Evolutionary conservation across 2,329 filamentous ascomycete genomes (phyloP), one percentile per base, ranked within the genome.

Genomic region (Diaporthe sp.): DNA sequence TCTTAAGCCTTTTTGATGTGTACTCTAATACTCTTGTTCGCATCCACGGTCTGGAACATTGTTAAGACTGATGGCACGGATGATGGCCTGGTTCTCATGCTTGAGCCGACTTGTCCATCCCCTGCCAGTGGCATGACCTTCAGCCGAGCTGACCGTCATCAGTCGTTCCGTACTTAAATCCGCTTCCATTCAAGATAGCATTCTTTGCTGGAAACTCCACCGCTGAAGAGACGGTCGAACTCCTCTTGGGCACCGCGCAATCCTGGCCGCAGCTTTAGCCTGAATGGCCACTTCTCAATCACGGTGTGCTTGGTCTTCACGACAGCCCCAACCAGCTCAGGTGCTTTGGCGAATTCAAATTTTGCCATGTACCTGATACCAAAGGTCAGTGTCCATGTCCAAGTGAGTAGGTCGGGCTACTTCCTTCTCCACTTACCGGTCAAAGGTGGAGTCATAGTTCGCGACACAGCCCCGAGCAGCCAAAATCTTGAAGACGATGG

Each of bases 211-310:
- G 55, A 19, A 49, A 49, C 12, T 19, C 55, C 55, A 0, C 19
- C 22, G 1, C 70, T 17, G 4, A 72, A 12, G 22, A 34, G 25
- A 9, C n/a, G 42, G 4, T 61, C 55, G 4, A 72, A 72, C 10
- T 51, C 70, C 22, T 61, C 70, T n/a, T 72, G 42, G 15, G 70
- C 42, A 6, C 70, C 70, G 9, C 28, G 44, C 17, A 49, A 28
- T 3, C 46, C 15, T 8, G 42, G 55, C 28, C 22, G 28, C 0
- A 61, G 28, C 42, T 72, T 72, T 12, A 72, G 22, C 46, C 13
- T 46, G 55, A 72, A 49, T 4, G 70, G 70, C 70, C 55, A 72
- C 22, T 72, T n/a, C 19, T 46, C 70, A 17, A 72, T 25, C 55
- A 72, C 42, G 9, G 55, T 61, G 44, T 72, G 31, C 19, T 39